These are phyloP conservation scores for Clarkia xantiana DNA, from an alignment of 345 rosid genomes.

Conservation along the genomic window DNA sequence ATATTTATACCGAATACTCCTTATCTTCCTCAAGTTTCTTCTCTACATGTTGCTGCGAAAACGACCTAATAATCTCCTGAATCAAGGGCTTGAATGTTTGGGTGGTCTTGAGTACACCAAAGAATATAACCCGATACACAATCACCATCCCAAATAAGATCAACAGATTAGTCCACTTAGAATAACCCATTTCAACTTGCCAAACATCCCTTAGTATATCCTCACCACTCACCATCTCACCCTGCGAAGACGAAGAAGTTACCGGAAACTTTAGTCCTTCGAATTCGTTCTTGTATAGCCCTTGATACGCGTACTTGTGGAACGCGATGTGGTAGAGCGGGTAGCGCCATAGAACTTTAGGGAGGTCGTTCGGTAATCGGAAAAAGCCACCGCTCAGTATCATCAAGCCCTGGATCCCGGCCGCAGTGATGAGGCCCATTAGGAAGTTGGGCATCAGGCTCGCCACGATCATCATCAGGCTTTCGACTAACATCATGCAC, in stretches of 20 bases:
- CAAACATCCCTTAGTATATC: conserved; percentile 21
- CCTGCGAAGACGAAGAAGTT: conserved; percentile 2
- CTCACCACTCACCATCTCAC: conserved; percentile 10
- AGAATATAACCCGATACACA: conserved; percentile 22
- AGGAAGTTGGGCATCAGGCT: conserved; percentile 32
- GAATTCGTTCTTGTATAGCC: conserved; percentile 42
- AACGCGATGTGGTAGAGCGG: conserved; percentile 36
- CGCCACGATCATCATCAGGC: conserved; percentile 47
- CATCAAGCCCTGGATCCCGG: conserved; percentile 46
- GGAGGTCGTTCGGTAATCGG: conserved; percentile 34
- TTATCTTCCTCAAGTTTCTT: conserved; percentile 8
- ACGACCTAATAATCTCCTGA: background rate
- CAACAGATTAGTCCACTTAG: conserved; percentile 38
- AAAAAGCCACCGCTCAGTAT: conserved; percentile 35
- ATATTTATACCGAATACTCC: no score
- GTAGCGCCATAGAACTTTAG: conserved; percentile 23
- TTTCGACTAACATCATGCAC: conserved; percentile 34
- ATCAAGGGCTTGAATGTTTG: conserved; percentile 19
- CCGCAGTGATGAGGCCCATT: conserved; percentile 39
- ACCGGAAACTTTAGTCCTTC: conserved; percentile 18
- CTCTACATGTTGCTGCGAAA: background rate
- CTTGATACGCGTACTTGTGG: conserved; percentile 35
- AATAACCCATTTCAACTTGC: conserved; percentile 31
- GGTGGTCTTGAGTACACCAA: conserved; percentile 13
- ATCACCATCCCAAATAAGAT: conserved; percentile 29